phyloP scores from a whole-genome alignment of 345 rosid species.

The Hypericum androsaemum region DNA sequence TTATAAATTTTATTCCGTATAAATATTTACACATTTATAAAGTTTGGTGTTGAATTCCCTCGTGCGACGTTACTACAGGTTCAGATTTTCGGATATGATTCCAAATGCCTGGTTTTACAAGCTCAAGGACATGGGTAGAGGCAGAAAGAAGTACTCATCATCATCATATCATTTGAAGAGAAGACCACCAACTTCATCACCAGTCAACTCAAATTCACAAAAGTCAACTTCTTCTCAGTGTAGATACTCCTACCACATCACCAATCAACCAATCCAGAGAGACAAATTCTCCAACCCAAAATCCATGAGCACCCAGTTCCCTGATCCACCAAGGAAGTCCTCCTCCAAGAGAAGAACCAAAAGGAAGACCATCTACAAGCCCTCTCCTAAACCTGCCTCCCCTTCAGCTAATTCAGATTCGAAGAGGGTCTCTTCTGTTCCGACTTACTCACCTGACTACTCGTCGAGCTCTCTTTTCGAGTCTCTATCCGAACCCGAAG shows the following conservation, averaged over 20 bases:
- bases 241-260: slow-evolving; percentile 11
- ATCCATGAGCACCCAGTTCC: slow-evolving; percentile 13
- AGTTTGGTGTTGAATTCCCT: too few species aligned
- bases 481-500: too few species aligned
- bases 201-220: background rate
- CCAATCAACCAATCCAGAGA: slow-evolving; percentile 12
- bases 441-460: too few species aligned
- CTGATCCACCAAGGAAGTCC: slow-evolving; percentile 14
- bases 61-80: too few species aligned
- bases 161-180: slow-evolving; percentile 5
- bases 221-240: slow-evolving; percentile 11
- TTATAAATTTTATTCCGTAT: too few species aligned
- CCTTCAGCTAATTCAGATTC: slow-evolving; percentile 12
- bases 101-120: slow-evolving; percentile 5
- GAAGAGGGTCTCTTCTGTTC: background rate
- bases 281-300: slow-evolving; percentile 22
- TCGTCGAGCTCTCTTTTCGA: too few species aligned
- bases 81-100: background rate
- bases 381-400: slow-evolving; percentile 24
- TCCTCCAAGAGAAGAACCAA: slow-evolving; percentile 9
- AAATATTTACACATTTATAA: too few species aligned
- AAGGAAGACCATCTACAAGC: slow-evolving; percentile 22
- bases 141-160: slow-evolving; percentile 7
- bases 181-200: background rate
- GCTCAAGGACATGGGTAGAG: background rate